A percentile compares a stretch with the other conserved stretches of the same genome.
phyloP scores from a whole-genome alignment of 2,329 filamentous ascomycete species.

The Coniella vitis region DNA sequence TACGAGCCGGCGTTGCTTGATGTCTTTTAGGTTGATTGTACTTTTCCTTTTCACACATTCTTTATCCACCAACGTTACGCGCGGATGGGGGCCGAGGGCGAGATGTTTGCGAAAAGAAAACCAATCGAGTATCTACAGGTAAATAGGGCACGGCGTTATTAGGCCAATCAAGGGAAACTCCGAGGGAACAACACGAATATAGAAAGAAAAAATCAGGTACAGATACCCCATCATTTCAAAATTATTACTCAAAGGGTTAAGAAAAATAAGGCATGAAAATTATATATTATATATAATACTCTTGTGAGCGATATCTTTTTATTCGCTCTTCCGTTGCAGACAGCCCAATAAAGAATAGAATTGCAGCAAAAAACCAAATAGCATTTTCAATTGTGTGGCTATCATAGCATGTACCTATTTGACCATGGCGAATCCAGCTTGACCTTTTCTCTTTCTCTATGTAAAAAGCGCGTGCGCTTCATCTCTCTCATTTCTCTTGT shows the following conservation, averaged over 20 bases:
- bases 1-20: slow-evolving; percentile 8
- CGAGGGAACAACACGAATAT: too few relatives aligned
- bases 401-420: neutral
- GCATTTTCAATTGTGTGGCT: neutral
- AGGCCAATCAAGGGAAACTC: too few relatives aligned
- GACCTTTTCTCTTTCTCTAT: neutral
- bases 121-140: too few relatives aligned
- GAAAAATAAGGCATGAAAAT: neutral
- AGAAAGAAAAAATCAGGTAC: neutral
- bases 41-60: too few relatives aligned
- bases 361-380: neutral
- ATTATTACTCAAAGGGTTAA: neutral
- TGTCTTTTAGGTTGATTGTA: slow-evolving; percentile 1
- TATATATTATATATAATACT: neutral
- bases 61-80: too few relatives aligned
- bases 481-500: neutral
- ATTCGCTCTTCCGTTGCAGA: too few relatives aligned
- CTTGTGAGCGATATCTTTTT: too few relatives aligned
- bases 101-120: too few relatives aligned
- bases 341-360: neutral
- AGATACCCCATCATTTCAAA: slow-evolving; percentile 10
- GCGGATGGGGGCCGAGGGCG: too few relatives aligned
- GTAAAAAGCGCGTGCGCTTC: neutral
- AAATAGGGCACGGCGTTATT: too few relatives aligned
- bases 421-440: neutral